Conservation (phyloP, 257 asterid genomes). For the Orobanche coerulescens region DNA sequence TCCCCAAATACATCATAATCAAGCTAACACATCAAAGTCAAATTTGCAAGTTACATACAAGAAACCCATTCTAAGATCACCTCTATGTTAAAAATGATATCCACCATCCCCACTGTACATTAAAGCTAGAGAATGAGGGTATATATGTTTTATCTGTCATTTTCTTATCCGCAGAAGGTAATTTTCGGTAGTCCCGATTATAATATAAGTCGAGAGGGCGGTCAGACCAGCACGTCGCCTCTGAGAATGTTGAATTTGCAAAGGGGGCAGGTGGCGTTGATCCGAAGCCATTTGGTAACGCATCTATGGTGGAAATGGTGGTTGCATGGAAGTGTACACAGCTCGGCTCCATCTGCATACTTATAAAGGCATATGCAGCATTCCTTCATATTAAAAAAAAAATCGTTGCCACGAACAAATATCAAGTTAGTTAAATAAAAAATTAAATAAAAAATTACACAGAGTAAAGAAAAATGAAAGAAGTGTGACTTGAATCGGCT, state of each 20-base stretch:
- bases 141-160: conserved; percentile 4
- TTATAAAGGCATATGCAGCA: conserved; percentile 87
- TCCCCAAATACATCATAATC: conserved; percentile 13
- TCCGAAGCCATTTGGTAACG: conserved; percentile 76
- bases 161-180: background rate
- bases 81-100: conserved; percentile 16
- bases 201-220: conserved; percentile 5
- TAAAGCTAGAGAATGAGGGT: conserved; percentile 16
- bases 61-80: background rate
- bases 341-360: conserved; percentile 66
- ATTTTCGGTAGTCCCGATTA: background rate
- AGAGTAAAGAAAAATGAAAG: no score
- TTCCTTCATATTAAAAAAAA: conserved; percentile 39
- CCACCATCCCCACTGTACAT: conserved; percentile 33
- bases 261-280: conserved; percentile 87
- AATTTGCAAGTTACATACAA: conserved; percentile 19
- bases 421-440: no score
- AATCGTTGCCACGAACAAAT: no score
- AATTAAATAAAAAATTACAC: no score
- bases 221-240: conserved; percentile 48
- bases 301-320: conserved; percentile 88
- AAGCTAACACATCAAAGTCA: conserved; percentile 20
- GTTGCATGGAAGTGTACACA: conserved; percentile 75
- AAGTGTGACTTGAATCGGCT: no score
- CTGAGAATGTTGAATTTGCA: conserved; percentile 72